These are phyloP conservation scores for Chiua virens DNA, from an alignment of 768 basidiomycete genomes.

Conservation along the genomic window DNA sequence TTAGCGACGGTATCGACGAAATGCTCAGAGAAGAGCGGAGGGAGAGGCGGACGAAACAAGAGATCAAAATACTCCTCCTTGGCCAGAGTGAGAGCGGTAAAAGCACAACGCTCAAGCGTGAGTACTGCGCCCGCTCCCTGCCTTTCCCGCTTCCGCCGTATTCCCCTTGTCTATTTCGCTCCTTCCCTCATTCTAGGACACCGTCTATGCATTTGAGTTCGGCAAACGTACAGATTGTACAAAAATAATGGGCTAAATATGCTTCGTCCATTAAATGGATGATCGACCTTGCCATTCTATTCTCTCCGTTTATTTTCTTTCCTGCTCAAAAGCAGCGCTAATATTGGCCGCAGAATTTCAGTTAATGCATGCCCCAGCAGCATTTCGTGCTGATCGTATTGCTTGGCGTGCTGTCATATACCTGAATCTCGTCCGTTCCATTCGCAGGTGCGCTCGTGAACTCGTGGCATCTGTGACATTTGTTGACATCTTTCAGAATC, in stretches of 20 bases:
- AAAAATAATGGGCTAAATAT: no score
- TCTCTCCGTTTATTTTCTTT: background rate
- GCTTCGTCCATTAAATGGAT: no score
- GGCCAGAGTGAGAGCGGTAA: conserved; percentile 91
- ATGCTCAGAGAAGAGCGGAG: conserved; percentile 67
- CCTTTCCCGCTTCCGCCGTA: conserved; percentile 7
- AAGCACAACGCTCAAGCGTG: conserved; percentile 86
- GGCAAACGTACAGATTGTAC: no score
- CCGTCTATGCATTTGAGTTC: no score
- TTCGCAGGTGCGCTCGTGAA: conserved; percentile 56
- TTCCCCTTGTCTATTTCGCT: background rate
- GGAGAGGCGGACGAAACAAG: conserved; percentile 59
- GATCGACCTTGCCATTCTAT: background rate
- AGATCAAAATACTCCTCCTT: conserved; percentile 75
- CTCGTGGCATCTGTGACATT: background rate
- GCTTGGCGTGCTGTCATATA: conserved; percentile 90
- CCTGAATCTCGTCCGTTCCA: conserved; percentile 81
- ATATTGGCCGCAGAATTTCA: conserved; percentile 66
- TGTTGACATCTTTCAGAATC: conserved; percentile 45
- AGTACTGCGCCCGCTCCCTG: conserved; percentile 36
- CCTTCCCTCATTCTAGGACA: background rate
- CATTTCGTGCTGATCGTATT: conserved; percentile 77
- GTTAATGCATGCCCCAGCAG: conserved; percentile 71
- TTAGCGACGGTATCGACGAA: conserved; percentile 78
- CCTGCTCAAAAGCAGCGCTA: conserved; percentile 13